Base-by-base conservation (phyloP, 106 monocot species). In the Platanthera zijinensis region DNA sequence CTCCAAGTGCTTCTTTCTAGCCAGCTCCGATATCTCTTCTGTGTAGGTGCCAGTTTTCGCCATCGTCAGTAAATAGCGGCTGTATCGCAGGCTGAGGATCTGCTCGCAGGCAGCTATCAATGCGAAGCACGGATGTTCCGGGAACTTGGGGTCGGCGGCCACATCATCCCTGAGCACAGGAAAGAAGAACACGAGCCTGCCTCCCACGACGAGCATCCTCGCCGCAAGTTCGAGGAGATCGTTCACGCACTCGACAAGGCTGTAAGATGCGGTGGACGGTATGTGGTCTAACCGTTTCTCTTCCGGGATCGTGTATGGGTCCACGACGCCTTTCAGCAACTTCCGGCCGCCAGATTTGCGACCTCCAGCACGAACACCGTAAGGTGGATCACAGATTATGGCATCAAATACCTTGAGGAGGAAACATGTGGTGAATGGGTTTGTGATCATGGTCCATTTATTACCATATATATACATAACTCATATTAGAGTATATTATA, bases 361-460 rank as follows among this genome's bases (percentile, higher is more conserved):
- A 9, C 99, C 97, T 6, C 94, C 99, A 61, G 99, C 99, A 74
- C 99, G 99, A 10, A 99, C 94, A 11, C 99, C 99, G 72, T 99
- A 99, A 12, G 99, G 99, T 51, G 99, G 99, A 57, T 99, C 99
- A 53, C 99, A 99, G 51, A 99, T 92, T 83, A 99, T 99, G 5
- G 99, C 94, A 83, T 99, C 99, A 19, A 99, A 94, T 62, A 99
- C 80, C 96, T 94, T 61, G 49, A 47, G 17, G 4, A 49, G 50
- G 70, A 48, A 48, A 48, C 5, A 7, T 46, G 69, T 17, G 12
- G 32, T 67, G 32, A 9, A n/a, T 30, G 12, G 22, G 67, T 67
- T 13, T 63, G n/a, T 30, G 67, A 67, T 4, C 8, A 67, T 67
- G 39, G 12, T 67, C 10, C 11, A 4, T 32, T 30, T 2, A 67